Evolutionary conservation across 768 basidiomycete genomes (phyloP).

Genomic region (Leccinellum luteum): DNA sequence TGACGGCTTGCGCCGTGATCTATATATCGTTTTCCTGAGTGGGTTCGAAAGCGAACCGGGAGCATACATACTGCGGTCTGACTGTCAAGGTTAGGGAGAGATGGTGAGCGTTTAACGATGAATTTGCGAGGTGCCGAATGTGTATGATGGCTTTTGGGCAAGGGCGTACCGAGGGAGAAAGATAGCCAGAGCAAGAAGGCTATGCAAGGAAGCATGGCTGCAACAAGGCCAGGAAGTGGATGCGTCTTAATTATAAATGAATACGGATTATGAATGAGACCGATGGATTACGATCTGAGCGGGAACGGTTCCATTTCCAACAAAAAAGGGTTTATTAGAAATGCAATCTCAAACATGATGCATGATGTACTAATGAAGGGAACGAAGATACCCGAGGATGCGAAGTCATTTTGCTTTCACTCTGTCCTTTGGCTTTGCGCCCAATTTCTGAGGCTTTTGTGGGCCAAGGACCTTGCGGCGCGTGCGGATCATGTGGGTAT

Average conservation of each 20-base stretch:
- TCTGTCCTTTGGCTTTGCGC: constrained; percentile 34
- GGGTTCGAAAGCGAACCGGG: background rate
- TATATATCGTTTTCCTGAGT: constrained; percentile 3
- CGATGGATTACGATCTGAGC: constrained; percentile 7
- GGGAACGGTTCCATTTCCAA: constrained; percentile 7
- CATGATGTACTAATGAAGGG: background rate
- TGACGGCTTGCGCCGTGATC: constrained; percentile 15
- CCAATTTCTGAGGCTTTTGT: constrained; percentile 31
- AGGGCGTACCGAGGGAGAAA: constrained; percentile 11
- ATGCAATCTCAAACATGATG: background rate
- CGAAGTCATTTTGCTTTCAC: constrained; percentile 17
- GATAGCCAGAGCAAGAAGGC: constrained; percentile 6
- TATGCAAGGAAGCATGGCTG: constrained; percentile 12
- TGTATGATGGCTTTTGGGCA: background rate
- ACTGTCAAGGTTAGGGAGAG: constrained; percentile 1
- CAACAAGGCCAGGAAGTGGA: background rate
- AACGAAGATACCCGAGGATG: background rate
- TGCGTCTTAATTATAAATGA: constrained; percentile 1
- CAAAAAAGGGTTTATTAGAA: constrained; percentile 22
- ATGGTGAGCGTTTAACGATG: background rate
- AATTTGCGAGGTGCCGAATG: background rate
- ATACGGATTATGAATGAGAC: constrained; percentile 9
- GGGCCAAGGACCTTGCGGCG: constrained; percentile 51
- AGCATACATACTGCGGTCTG: constrained; percentile 9
- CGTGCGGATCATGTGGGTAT: constrained; percentile 58